phyloP scores from a whole-genome alignment of 2,329 filamentous ascomycete species.

The Anisogramma anomala region DNA sequence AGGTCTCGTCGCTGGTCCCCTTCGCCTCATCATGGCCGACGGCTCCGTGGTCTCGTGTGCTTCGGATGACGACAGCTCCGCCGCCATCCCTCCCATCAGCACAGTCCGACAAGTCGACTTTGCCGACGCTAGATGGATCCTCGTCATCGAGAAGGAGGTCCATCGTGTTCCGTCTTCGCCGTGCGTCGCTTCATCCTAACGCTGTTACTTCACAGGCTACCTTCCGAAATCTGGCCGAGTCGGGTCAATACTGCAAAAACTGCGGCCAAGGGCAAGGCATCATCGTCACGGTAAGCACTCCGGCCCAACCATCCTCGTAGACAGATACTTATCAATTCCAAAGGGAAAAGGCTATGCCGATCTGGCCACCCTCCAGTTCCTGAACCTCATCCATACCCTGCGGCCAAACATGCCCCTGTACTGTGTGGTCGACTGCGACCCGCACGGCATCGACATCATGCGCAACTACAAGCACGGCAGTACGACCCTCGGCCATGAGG shows the following conservation, averaged over 20 bases:
- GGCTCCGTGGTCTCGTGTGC: slow-evolving; percentile 21
- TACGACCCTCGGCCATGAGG: slow-evolving; percentile 48
- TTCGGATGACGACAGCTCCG: slow-evolving; percentile 22
- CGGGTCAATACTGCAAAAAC: slow-evolving; percentile 40
- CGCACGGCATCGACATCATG: slow-evolving; percentile 63
- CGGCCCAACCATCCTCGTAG: neutral
- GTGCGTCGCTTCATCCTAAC: too few relatives aligned
- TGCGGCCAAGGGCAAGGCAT: slow-evolving; percentile 44
- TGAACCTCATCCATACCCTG: slow-evolving; percentile 39
- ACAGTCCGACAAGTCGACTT: slow-evolving; percentile 40
- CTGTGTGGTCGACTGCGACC: slow-evolving; percentile 63
- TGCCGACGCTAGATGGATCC: slow-evolving; percentile 45
- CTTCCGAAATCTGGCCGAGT: slow-evolving; percentile 55
- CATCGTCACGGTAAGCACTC: slow-evolving; percentile 49
- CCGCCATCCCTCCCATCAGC: slow-evolving; percentile 44
- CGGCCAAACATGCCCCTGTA: slow-evolving; percentile 45
- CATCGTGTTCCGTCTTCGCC: slow-evolving; percentile 4
- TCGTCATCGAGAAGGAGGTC: slow-evolving; percentile 73
- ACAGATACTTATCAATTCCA: neutral
- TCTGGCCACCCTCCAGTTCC: slow-evolving; percentile 54
- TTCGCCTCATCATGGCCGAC: slow-evolving; percentile 29
- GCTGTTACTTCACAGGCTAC: slow-evolving; percentile 44
- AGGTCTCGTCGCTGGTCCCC: slow-evolving; percentile 52
- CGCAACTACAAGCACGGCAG: slow-evolving; percentile 64
- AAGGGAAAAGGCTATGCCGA: slow-evolving; percentile 79